These are phyloP conservation scores for Naganishia liquefaciens DNA, from an alignment of 1,284 basidiomycete species.

Conservation along the genomic window DNA sequence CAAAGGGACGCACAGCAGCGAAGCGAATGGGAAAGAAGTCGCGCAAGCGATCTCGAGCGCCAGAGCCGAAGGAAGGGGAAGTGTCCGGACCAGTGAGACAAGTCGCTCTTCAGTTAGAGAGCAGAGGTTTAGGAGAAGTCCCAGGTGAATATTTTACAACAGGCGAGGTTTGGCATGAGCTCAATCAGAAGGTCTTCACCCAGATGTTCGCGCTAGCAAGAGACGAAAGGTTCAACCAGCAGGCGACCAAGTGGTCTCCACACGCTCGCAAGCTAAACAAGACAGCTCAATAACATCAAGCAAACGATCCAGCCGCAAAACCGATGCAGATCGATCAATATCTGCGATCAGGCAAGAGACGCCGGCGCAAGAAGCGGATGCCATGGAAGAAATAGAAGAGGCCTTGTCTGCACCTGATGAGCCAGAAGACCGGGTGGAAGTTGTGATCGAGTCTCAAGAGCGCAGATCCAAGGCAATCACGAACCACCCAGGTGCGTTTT, in stretches of 20 bases:
- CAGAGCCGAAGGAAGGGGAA: constrained; percentile 3
- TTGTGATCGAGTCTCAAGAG: constrained; percentile 1
- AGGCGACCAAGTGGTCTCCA: neutral
- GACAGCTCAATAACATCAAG: neutral
- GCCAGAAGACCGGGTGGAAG: constrained; percentile 18
- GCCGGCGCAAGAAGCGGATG: constrained; percentile 2
- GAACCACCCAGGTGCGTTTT: too few relatives aligned
- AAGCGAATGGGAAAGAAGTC: constrained; percentile 5
- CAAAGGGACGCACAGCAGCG: neutral
- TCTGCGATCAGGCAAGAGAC: neutral
- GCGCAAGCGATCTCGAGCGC: constrained; percentile 8
- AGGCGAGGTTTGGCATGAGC: too few relatives aligned
- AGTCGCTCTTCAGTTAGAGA: neutral
- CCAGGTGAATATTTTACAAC: neutral
- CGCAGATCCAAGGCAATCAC: neutral
- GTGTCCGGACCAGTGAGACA: neutral
- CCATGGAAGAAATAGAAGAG: neutral
- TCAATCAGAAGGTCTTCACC: too few relatives aligned
- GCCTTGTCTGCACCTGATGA: neutral
- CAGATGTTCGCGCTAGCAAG: constrained; percentile 8
- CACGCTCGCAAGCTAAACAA: neutral
- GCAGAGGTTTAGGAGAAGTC: neutral
- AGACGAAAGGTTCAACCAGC: constrained; percentile 1
- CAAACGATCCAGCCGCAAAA: constrained; percentile 6
- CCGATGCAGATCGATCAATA: neutral